These are phyloP conservation scores for Ramalina intermedia DNA, from an alignment of 495 filamentous ascomycete genomes.

Conservation along the genomic window DNA sequence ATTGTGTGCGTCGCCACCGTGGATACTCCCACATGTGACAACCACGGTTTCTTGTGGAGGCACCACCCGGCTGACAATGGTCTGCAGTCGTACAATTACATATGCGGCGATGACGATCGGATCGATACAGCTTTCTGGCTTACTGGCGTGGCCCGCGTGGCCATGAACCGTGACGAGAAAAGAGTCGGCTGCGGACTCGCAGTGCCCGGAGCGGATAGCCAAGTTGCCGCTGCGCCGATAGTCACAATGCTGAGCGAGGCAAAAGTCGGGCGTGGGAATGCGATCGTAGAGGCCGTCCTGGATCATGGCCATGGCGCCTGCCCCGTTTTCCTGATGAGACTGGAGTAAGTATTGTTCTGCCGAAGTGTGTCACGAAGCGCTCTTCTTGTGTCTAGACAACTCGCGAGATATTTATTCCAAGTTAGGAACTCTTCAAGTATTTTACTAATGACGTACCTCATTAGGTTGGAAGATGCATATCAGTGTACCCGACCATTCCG, in stretches of 20 bases:
- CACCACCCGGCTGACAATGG: conserved; percentile 38
- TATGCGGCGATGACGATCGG: conserved; percentile 38
- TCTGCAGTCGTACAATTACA: conserved; percentile 42
- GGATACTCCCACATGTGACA: conserved; percentile 37
- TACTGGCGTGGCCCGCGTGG: conserved; percentile 36
- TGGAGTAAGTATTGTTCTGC: conserved; percentile 48
- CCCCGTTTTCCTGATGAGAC: conserved; percentile 41
- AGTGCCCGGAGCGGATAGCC: conserved; percentile 26
- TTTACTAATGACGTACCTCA: too few relatives aligned
- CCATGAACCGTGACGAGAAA: conserved; percentile 34
- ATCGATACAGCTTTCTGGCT: conserved; percentile 39
- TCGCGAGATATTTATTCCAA: too few relatives aligned
- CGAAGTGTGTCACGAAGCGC: too few relatives aligned
- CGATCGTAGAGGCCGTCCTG: conserved; percentile 44
- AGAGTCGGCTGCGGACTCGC: conserved; percentile 28
- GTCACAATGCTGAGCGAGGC: conserved; percentile 44
- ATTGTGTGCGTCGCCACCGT: conserved; percentile 38
- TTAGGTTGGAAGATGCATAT: too few relatives aligned
- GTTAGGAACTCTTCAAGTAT: too few relatives aligned
- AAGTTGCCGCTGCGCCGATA: conserved; percentile 22
- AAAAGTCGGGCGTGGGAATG: conserved; percentile 36
- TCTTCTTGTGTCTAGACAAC: too few relatives aligned
- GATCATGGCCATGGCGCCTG: conserved; percentile 45
- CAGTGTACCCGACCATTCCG: too few relatives aligned
- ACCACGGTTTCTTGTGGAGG: conserved; percentile 36